Evolutionary conservation across 176 grass and related monocot species (phyloP), one percentile per base, ranked within the genome.

Genomic region (Hsuehochloa calcarea): DNA sequence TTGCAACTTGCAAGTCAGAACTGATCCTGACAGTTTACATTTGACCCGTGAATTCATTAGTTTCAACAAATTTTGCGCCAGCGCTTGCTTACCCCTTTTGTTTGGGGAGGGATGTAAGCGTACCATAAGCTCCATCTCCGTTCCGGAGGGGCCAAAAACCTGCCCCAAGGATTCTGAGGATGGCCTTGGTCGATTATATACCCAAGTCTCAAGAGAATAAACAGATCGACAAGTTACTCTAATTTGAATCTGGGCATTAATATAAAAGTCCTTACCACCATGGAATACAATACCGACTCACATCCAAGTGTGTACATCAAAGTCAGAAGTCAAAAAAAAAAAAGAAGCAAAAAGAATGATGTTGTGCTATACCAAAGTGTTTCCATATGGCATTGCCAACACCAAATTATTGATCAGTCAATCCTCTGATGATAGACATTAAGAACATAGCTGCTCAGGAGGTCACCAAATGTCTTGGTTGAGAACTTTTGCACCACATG

Each of bases 401-500:
- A 72, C 20, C 0, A 0, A 10, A 67, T 5, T 58, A 22, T 23
- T 16, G 31, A 75, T 91, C 83, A 92, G 56, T 94, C 94, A 1
- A 97, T 94, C 77, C 95, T 91, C 46, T 86, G 75, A 61, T 91
- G 92, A 65, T 91, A 93, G 65, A 86, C 74, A 82, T 93, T 90
- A 34, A 94, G 84, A 47, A 90, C 81, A 56, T 90, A 91, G 74
- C 46, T 78, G 79, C 93, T 95, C 50, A 97, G 80, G 31, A 93
- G 87, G 41, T 95, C 90, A 10, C 95, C 95, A 35, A 97, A 97
- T 62, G 86, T 88, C 82, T 93, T 90, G 15, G 92, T 97, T 5
- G 90, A 94, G 78, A 95, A 97, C 39, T 83, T 87, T 23, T 79
- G 73, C 50, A 81, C 88, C 35, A 99, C 91, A 88, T 94, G 96